Evolutionary conservation across 1,284 basidiomycete genomes (phyloP).

Genomic region (Fomes fomentarius): DNA sequence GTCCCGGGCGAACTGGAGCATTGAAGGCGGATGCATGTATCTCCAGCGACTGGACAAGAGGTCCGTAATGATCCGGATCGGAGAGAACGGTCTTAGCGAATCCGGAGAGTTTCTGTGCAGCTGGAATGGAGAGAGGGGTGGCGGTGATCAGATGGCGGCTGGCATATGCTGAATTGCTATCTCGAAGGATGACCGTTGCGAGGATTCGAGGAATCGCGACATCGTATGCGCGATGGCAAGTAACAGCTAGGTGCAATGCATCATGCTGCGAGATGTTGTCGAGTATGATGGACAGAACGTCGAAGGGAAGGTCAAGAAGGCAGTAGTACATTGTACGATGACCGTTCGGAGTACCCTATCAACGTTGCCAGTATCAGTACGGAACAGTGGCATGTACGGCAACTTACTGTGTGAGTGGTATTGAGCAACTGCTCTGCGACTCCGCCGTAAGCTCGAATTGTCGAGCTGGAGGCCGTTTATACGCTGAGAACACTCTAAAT

Average conservation of each 20-base stretch:
- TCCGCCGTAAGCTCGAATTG: too few relatives aligned
- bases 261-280: not conserved
- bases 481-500: too few relatives aligned
- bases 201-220: conserved; percentile 8
- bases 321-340: too few relatives aligned
- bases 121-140: not conserved
- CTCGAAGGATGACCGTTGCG: conserved; percentile 3
- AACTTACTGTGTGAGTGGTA: too few relatives aligned
- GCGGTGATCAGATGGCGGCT: too few relatives aligned
- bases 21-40: not conserved
- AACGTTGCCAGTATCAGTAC: too few relatives aligned
- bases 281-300: conserved; percentile 6
- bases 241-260: conserved; percentile 6
- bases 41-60: not conserved
- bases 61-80: not conserved
- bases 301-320: conserved; percentile 5
- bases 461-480: too few relatives aligned
- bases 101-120: not conserved
- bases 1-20: not conserved
- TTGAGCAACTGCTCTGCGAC: too few relatives aligned
- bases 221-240: conserved; percentile 6
- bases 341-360: too few relatives aligned
- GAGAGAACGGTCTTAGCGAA: not conserved
- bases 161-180: not conserved
- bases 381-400: too few relatives aligned